Evolutionary conservation across 306 rosid species (phyloP).

Genomic region (Echinosophora koreensis): DNA sequence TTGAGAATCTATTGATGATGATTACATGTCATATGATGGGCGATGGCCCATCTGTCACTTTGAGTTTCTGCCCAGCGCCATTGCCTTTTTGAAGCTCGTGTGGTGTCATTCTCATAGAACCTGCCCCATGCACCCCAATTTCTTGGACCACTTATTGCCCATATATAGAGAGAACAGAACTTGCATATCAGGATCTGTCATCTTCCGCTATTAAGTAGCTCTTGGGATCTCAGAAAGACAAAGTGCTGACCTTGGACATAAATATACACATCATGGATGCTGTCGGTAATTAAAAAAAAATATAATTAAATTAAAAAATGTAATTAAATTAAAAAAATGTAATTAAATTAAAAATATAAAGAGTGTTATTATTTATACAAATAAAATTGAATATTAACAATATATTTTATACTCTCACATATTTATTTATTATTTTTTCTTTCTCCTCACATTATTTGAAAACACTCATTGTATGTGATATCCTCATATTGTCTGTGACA

Average conservation of each 20-base stretch:
- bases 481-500: too few relatives aligned
- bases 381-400: too few relatives aligned
- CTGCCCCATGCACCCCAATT: slow-evolving; percentile 41
- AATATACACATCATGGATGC: neutral
- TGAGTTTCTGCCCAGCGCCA: neutral
- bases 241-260: slow-evolving; percentile 3
- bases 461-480: too few relatives aligned
- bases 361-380: too few relatives aligned
- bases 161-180: slow-evolving; percentile 35
- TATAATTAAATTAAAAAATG: neutral
- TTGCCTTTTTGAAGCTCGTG: slow-evolving; percentile 34
- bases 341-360: neutral
- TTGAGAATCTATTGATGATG: neutral
- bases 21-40: slow-evolving; percentile 33
- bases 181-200: slow-evolving; percentile 41
- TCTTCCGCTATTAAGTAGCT: slow-evolving; percentile 27
- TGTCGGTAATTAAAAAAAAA: too few relatives aligned
- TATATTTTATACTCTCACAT: too few relatives aligned
- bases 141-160: slow-evolving; percentile 45
- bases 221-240: slow-evolving; percentile 47
- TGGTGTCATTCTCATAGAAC: slow-evolving; percentile 38
- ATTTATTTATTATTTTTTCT: too few relatives aligned
- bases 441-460: too few relatives aligned
- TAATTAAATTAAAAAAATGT: neutral
- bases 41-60: slow-evolving; percentile 40